These are phyloP conservation scores for Angomonas deanei DNA, from an alignment of 208 protist genomes.

Conservation along the genomic window DNA sequence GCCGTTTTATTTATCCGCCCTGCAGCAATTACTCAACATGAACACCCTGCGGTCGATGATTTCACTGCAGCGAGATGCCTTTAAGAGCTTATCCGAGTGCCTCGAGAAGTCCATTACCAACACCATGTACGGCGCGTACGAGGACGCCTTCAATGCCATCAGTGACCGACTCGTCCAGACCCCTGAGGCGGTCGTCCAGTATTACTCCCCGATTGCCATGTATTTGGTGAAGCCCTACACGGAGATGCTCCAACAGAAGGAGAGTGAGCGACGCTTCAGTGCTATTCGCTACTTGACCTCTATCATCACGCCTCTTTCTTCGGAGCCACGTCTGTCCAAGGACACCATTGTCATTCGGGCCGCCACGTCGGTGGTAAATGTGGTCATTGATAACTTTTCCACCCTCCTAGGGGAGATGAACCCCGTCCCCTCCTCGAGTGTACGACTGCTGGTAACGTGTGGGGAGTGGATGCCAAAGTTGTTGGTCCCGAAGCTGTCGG, in stretches of 20 bases:
- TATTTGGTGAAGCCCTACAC: slow-evolving; percentile 54
- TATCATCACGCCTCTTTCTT: slow-evolving; percentile 40
- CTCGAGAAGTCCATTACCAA: slow-evolving; percentile 62
- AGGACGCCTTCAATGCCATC: slow-evolving; percentile 58
- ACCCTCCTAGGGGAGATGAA: slow-evolving; percentile 63
- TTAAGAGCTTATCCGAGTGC: slow-evolving; percentile 55
- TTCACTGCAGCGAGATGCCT: slow-evolving; percentile 38
- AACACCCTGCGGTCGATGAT: slow-evolving; percentile 37
- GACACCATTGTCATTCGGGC: slow-evolving; percentile 15
- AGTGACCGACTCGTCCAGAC: slow-evolving; percentile 55
- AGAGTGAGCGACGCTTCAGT: slow-evolving; percentile 48
- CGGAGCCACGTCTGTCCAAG: slow-evolving; percentile 15
- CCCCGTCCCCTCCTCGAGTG: slow-evolving; percentile 77
- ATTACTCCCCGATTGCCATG: slow-evolving; percentile 41
- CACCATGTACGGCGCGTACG: slow-evolving; percentile 51
- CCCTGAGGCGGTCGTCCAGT: slow-evolving; percentile 32
- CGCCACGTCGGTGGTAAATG: slow-evolving; percentile 25
- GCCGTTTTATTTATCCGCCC: slow-evolving; percentile 27
- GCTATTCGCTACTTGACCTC: slow-evolving; percentile 71
- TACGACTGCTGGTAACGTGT: slow-evolving; percentile 75
- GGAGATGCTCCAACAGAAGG: slow-evolving; percentile 46
- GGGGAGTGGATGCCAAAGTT: slow-evolving; percentile 40
- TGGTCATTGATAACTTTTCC: slow-evolving; percentile 28
- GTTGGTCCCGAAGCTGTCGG: slow-evolving; percentile 28
- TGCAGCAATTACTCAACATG: slow-evolving; percentile 56